Evolutionary conservation across 192 early-diverging fungal species (phyloP), one percentile per base, ranked within the genome.

Genomic region (Linnemannia schmuckeri): DNA sequence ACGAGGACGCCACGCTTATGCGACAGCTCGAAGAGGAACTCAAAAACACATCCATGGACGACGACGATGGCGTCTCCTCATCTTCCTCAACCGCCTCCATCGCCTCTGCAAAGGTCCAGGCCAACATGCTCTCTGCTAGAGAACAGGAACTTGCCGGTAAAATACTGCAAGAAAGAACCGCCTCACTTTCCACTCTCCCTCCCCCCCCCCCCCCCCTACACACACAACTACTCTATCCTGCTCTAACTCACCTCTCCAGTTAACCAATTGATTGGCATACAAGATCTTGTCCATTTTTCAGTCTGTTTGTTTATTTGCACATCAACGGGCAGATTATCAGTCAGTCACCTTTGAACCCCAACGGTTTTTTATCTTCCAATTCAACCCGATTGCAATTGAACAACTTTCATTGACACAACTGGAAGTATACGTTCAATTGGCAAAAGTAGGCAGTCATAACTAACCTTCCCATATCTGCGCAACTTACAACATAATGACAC

Each of bases 61-160:
- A 79, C 47, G 79, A 81, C 41, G 76, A 74, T 42, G 75, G 70
- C 27, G 38, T 44, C 37, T 72, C 71, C 3, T 70, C 77, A 24
- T 37, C 42, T 15, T 80, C 74, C 8, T 33, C 76, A n/a, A 63
- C 75, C 22, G 35, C 54, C 2, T 20, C 47, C 33, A 55, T 33
- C 55, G 55, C 57, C 30, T 38, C 66, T 41, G 47, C 42, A 27
- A 85, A 87, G 38, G 55, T 80, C 27, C 75, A 72, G 40, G 81
- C 81, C 66, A 89, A 89, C 54, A 74, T 77, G 49, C 73, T 89
- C 9, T 70, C 84, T 57, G 77, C 85, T 6, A 68, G 27, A 22
- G 84, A 89, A 70, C 88, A 89, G 38, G 84, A 83, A 46, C 18
- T 61, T 30, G 85, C 81, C 44, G 88, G 88, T 89, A 80, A 41